Base-by-base conservation (phyloP, 805 yeast genomes). In the Monosporozyma siamensis region DNA sequence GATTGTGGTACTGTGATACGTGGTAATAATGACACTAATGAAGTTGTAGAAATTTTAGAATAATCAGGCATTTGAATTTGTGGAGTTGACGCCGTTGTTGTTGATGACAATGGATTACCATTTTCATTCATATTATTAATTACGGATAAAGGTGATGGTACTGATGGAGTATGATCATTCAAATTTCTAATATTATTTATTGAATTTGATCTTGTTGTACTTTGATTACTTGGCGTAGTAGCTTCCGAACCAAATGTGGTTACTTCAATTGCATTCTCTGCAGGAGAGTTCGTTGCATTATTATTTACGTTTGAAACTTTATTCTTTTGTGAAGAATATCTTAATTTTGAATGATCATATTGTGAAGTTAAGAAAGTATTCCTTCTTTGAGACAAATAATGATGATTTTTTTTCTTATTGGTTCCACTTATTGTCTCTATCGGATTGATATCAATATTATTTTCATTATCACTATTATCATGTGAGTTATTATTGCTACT, bases 1-100 rank as follows among this genome's bases (percentile, higher is more conserved):
- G 87, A 86, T 5, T 77, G 77, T 1, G 92, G 92, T 4, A 83
- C 85, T 0, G 74, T 72, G 12, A 79, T 76, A 49, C 74, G 72
- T 12, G 88, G 87, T 25, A 78, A 53, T 34, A 64, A 58, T 1
- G 72, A 59, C 4, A 71, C 51, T 17, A 70, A 54, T 26, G 69
- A 60, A 29, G 63, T 42, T 4, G 67, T 61, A 17, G 63, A 62
- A 35, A 57, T 44, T 27, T 47, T 44, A 23, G 64, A 49, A 40
- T 54, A 58, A 44, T 60, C 61, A 2, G 64, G 63, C 46, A 56
- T 44, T 26, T 57, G 49, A 14, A 59, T 56, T 23, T 50, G 44
- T 1, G 40, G 15, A 11, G 31, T 54, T 7, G n/a, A 20, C n/a
- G 11, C 20, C 11, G 5, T 29, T 10, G 32, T 17, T 21, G 32